Evolutionary conservation across 331 rosid species (phyloP).

Genomic region (Ulmus americana): DNA sequence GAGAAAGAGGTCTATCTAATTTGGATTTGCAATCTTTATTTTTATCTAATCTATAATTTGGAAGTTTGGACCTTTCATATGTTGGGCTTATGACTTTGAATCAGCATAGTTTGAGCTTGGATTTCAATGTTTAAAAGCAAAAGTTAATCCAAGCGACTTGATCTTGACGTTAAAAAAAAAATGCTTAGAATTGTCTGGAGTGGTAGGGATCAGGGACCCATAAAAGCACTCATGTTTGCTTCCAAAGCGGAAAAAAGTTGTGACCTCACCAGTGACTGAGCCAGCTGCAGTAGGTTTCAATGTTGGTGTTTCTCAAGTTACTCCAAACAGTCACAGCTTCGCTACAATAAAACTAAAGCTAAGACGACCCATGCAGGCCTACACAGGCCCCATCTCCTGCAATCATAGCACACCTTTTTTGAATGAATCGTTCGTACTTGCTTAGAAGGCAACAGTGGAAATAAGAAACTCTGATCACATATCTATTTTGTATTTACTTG

Average conservation of each 20-base stretch:
- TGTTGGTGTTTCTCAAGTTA: constrained; percentile 1
- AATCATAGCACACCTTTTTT: background rate
- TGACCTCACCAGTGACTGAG: constrained; percentile 9
- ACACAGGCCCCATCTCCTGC: constrained; percentile 23
- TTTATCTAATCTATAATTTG: too few relatives aligned
- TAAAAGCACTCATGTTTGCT: constrained; percentile 21
- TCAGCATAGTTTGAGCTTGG: too few relatives aligned
- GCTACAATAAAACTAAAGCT: constrained; percentile 11
- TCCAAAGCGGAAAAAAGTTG: constrained; percentile 23
- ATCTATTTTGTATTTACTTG: background rate
- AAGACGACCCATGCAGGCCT: constrained; percentile 5
- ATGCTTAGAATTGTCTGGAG: background rate
- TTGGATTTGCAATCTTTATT: too few relatives aligned
- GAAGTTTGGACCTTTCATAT: too few relatives aligned
- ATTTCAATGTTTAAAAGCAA: too few relatives aligned
- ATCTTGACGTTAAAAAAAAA: background rate
- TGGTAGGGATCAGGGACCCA: constrained; percentile 1
- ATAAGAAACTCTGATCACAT: background rate
- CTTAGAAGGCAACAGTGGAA: background rate
- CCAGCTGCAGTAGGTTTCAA: constrained; percentile 12
- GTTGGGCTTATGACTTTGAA: too few relatives aligned
- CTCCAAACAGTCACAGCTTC: constrained; percentile 16
- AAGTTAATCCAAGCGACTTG: background rate
- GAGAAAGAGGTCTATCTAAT: background rate
- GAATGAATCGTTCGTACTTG: background rate